Evolutionary conservation across 305 asterid species (phyloP).

Genomic region (Nicotiana rustica): DNA sequence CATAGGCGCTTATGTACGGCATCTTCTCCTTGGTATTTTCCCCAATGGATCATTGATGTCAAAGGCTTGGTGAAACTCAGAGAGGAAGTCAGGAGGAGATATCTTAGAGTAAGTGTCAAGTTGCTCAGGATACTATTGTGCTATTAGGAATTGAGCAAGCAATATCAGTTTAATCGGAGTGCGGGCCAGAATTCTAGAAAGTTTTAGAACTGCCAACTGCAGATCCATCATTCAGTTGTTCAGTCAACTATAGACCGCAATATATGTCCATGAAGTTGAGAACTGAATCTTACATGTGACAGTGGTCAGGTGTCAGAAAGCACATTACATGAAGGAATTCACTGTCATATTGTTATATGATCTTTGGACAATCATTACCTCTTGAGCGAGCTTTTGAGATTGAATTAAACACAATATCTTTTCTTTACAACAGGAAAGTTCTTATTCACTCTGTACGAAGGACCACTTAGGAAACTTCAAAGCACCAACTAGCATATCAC

Average conservation of each 20-base stretch:
- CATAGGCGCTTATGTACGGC: not conserved
- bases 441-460: not conserved
- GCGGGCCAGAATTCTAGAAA: not conserved
- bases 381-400: not conserved
- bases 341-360: not conserved
- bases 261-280: not conserved
- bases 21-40: conserved; percentile 20
- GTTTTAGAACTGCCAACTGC: conserved; percentile 26
- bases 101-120: not conserved
- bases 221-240: not conserved
- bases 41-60: not conserved
- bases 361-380: not conserved
- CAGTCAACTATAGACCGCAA: not conserved
- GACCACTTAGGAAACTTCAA: not conserved
- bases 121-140: conserved; percentile 5
- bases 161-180: not conserved
- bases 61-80: not conserved
- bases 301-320: not conserved
- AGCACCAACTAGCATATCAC: not conserved
- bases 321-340: not conserved
- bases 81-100: not conserved
- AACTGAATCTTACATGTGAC: not conserved
- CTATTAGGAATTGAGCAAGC: conserved; percentile 11
- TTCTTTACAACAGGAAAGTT: too few species aligned
- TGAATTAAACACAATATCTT: too few species aligned